Conservation (phyloP, 768 basidiomycete genomes). For the Tulasnella calospora region DNA sequence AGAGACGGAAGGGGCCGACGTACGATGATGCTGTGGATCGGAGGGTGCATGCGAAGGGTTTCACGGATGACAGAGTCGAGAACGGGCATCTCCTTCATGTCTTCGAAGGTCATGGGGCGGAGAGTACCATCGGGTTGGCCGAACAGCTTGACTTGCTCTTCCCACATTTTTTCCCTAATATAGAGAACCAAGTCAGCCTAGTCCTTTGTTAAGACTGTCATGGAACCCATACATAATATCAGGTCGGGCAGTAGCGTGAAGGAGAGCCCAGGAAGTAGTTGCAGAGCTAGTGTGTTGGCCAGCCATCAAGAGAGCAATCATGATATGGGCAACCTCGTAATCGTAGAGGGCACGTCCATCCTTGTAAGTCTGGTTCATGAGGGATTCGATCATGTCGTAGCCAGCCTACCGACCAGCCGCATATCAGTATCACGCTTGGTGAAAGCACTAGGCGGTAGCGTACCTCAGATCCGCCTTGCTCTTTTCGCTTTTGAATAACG, state of each 20-base stretch:
- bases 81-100: constrained; percentile 73
- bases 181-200: not conserved
- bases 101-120: constrained; percentile 77
- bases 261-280: constrained; percentile 81
- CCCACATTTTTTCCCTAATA: constrained; percentile 69
- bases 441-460: not conserved
- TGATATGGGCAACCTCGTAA: constrained; percentile 92
- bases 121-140: constrained; percentile 65
- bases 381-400: constrained; percentile 87
- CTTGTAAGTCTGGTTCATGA: constrained; percentile 79
- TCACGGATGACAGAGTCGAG: constrained; percentile 90
- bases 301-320: constrained; percentile 99
- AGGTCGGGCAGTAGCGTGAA: constrained; percentile 74
- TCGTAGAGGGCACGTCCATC: constrained; percentile 72
- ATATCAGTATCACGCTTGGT: not conserved
- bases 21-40: constrained; percentile 83
- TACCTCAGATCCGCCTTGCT: constrained; percentile 42
- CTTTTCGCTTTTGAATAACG: constrained; percentile 72
- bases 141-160: constrained; percentile 84
- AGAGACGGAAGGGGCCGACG: constrained; percentile 1
- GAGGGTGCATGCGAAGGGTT: constrained; percentile 88
- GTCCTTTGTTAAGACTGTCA: not conserved
- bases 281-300: constrained; percentile 98
- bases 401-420: constrained; percentile 47
- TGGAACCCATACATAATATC: constrained; percentile 60